Base-by-base conservation (phyloP, 768 basidiomycete genomes). In the Boletellus emodensis region DNA sequence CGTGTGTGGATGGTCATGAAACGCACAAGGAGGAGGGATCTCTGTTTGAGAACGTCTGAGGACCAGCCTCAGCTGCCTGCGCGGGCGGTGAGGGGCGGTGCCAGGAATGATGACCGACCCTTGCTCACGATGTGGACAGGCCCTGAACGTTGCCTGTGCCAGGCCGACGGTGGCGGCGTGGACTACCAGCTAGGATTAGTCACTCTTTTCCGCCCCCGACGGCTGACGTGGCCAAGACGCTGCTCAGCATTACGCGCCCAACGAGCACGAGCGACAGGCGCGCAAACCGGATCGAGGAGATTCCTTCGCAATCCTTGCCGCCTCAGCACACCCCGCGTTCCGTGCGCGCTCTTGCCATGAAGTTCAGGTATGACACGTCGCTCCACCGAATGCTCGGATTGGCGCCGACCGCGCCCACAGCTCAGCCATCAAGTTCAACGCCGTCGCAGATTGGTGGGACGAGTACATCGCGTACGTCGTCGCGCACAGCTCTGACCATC, bases 391-490 rank as follows among this genome's bases (percentile, higher is more conserved):
- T 32, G 20, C 20, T 20, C 7, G 4, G n/a, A 26, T 24, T 39
- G 42, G 54, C 44, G 6, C 39, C 36, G 18, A 30, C 13, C 14
- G 11, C 14, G 24, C 13, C 11, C 18, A 1, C 26, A 90, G 87
- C 60, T 88, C 87, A 30, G 87, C 90, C 9, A 78, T 94, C 61
- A 90, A 91, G 67, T 94, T 94, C 71, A 94, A 94, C 59, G 88
- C 90, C 3, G 87, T 93, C 22, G 75, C 90, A 0, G 91, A 94
- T 44, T 94, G 91, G 91, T 89, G 87, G 85, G 88, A 91, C 54
- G 85, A 92, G 44, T 94, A 94, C 64, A 90, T 94, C 40, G 81
- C 86, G 84, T 92, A 60, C 53, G 87, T 79, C 13, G 34, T 40
- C 34, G n/a, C 3, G 9, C 14, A 12, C n/a, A 6, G 28, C 33